phyloP scores from a whole-genome alignment of 139 green algal genomes.

The Volvox africanus region DNA sequence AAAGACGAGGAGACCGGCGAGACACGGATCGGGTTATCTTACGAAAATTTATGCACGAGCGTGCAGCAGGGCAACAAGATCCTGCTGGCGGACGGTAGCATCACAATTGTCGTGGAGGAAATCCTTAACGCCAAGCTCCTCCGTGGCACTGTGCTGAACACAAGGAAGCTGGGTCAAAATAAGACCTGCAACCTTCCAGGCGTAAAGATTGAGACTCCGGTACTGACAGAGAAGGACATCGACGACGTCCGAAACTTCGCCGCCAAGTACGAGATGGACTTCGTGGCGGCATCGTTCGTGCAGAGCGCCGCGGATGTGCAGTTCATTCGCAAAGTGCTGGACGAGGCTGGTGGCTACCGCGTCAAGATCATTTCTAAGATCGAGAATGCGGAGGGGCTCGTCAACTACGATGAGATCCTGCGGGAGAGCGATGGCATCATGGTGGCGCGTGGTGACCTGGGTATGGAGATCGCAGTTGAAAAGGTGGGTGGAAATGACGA shows the following conservation, averaged over 20 bases:
- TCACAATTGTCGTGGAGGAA: constrained; percentile 66
- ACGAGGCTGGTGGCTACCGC: constrained; percentile 60
- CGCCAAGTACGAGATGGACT: constrained; percentile 66
- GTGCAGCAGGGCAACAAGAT: constrained; percentile 69
- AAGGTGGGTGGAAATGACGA: constrained; percentile 56
- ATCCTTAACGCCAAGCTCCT: constrained; percentile 56
- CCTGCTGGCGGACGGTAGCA: constrained; percentile 73
- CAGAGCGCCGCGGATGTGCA: constrained; percentile 67
- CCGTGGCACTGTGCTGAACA: constrained; percentile 64
- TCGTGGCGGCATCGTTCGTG: constrained; percentile 72
- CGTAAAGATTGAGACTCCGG: constrained; percentile 85
- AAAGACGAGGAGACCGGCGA: constrained; percentile 61
- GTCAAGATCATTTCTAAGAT: constrained; percentile 79
- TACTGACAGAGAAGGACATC: constrained; percentile 80
- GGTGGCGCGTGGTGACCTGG: constrained; percentile 76
- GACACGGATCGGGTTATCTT: constrained; percentile 71
- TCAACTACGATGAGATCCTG: constrained; percentile 70
- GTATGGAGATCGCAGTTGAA: constrained; percentile 76
- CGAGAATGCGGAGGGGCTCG: constrained; percentile 64
- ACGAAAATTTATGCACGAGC: constrained; percentile 72
- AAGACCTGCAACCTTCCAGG: constrained; percentile 84
- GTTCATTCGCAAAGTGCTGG: constrained; percentile 70
- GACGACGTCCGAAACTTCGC: constrained; percentile 73
- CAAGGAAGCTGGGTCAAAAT: constrained; percentile 64
- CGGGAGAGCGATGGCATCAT: constrained; percentile 77